Evolutionary conservation across 805 yeast genomes (phyloP), one percentile per base, ranked within the genome.

Genomic region (Cyberlindnera bimundalis): DNA sequence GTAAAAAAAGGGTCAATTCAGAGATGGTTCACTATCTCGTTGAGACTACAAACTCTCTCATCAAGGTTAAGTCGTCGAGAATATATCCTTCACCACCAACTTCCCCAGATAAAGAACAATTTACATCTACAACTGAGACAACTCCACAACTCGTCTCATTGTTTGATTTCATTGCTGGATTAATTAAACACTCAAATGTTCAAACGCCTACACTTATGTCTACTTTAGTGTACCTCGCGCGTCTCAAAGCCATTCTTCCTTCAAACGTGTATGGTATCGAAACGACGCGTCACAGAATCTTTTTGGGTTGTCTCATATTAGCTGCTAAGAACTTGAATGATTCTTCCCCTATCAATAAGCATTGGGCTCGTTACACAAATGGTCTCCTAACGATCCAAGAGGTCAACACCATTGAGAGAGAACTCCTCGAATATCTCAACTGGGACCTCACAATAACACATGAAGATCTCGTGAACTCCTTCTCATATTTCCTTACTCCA

Each of bases 161-260:
- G 33, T 65, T 66, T 32, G 64, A 65, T 18, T 91, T 93, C 67
- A 90, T 93, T 51, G 73, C 79, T 45, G 76, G 73, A 20, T 67
- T 91, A 47, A 81, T 91, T 52, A 71, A 70, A 40, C 79, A 84
- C 55, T 87, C 97, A 6, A 89, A 90, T 60, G 98, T 91, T 30
- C 96, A 89, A 64, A 85, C 96, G 4, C 88, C 97, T 26, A 91
- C 98, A 1, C 72, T 91, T 48, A 91, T 93, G 98, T 81, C 97
- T 16, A 76, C 96, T 5, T 71, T 90, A 40, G 90, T 89, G 13
- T 91, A 87, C 61, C 69, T 91, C 46, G 79, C 82, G 40, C 82
- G 88, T 50, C 71, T 93, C 52, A 78, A 91, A 52, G 74, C 77
- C 39, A 72, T 83, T 7, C 73, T 91, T 39, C 98, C 98, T 3